Percentiles rank a stretch among this genome's conserved stretches.
Conservation (phyloP, 345 rosid species). For the Eucalyptus marginata region DNA sequence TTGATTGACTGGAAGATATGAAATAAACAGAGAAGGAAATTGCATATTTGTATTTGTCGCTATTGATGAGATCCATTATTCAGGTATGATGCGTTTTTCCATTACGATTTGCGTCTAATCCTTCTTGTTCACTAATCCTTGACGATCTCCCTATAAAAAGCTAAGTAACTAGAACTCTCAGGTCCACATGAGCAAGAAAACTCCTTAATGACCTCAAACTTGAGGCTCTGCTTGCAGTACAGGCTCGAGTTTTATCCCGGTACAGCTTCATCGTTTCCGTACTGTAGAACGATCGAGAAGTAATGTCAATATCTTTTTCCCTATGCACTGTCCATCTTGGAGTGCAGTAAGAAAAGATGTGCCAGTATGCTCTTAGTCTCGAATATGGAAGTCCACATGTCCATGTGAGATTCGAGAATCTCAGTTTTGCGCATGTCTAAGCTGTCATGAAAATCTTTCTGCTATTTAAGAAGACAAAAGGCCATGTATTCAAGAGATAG, state of each 20-base stretch:
- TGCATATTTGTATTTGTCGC: not conserved
- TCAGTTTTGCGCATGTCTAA: not conserved
- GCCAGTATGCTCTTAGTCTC: not conserved
- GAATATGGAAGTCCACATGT: not conserved
- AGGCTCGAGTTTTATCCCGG: not conserved
- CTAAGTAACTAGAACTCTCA: not conserved
- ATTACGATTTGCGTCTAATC: not conserved
- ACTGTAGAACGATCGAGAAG: not conserved
- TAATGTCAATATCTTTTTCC: not conserved
- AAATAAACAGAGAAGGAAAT: too few species aligned
- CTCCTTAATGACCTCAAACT: not conserved
- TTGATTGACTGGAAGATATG: too few species aligned
- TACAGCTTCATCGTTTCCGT: not conserved
- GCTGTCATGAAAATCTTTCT: not conserved
- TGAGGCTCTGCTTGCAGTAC: not conserved
- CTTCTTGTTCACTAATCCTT: not conserved
- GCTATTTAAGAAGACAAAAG: not conserved
- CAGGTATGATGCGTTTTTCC: not conserved
- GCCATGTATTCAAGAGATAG: not conserved
- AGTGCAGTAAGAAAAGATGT: not conserved
- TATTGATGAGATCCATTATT: not conserved
- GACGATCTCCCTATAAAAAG: not conserved
- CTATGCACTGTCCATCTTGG: not conserved
- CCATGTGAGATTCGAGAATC: not conserved
- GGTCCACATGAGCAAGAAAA: not conserved